phyloP scores from a whole-genome alignment of 768 basidiomycete species.

The Podaxis pistillaris region DNA sequence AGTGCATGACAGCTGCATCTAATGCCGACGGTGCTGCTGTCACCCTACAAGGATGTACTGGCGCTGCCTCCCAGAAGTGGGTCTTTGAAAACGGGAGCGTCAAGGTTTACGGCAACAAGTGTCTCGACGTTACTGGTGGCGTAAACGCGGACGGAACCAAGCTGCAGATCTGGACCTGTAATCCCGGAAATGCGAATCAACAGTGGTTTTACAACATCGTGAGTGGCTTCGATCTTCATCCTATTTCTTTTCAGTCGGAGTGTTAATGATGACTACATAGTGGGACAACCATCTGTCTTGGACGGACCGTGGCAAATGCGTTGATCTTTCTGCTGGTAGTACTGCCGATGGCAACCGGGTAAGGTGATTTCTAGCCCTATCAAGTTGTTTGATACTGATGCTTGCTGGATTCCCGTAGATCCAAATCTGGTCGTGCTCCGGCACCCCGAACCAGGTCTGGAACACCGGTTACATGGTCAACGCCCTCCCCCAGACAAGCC shows the following conservation, averaged over 20 bases:
- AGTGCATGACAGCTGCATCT: conserved; percentile 51
- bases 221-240: conserved; percentile 7
- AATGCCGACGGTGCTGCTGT: conserved; percentile 48
- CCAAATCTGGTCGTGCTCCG: conserved; percentile 44
- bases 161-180: conserved; percentile 54
- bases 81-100: conserved; percentile 41
- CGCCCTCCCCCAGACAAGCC: conserved; percentile 44
- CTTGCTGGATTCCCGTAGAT: conserved; percentile 26
- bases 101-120: conserved; percentile 45
- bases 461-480: conserved; percentile 45
- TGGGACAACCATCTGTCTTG: conserved; percentile 43
- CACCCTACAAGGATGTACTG: conserved; percentile 45
- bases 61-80: conserved; percentile 46
- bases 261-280: conserved; percentile 10
- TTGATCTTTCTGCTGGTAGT: conserved; percentile 45
- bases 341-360: conserved; percentile 41
- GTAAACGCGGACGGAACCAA: conserved; percentile 40
- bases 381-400: not conserved
- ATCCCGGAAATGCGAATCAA: conserved; percentile 39
- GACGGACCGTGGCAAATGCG: conserved; percentile 48
- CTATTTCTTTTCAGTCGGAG: not conserved
- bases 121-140: conserved; percentile 47
- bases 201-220: conserved; percentile 47
- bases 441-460: conserved; percentile 53
- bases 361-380: conserved; percentile 16